A percentile compares a stretch with the other conserved stretches of the same genome.
These are phyloP conservation scores for Trichophyton benhamiae DNA, from an alignment of 2,329 filamentous ascomycete genomes.

Conservation along the genomic window DNA sequence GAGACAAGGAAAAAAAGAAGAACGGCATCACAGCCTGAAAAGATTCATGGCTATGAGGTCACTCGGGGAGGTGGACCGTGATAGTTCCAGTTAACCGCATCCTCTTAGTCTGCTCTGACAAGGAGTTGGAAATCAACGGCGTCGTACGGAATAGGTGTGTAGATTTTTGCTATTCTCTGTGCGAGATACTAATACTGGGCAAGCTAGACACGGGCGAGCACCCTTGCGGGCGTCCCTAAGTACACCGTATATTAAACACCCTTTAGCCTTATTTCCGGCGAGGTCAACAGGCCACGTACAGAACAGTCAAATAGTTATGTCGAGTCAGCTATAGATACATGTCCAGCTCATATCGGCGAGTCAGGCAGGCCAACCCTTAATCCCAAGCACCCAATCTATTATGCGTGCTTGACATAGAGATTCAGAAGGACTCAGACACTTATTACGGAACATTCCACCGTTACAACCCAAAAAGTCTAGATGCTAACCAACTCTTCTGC, in stretches of 20 bases:
- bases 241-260: neutral
- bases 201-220: neutral
- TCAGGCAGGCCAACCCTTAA: neutral
- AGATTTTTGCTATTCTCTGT: too few species aligned
- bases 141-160: neutral
- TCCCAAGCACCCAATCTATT: neutral
- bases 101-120: neutral
- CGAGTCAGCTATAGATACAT: neutral
- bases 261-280: neutral
- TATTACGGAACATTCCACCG: neutral
- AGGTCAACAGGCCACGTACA: neutral
- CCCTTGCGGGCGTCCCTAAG: neutral
- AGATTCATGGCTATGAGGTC: neutral
- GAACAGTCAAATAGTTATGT: neutral
- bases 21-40: neutral
- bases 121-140: neutral
- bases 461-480: neutral
- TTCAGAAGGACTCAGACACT: neutral
- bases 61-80: neutral
- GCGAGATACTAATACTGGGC: too few species aligned
- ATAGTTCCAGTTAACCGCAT: neutral
- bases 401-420: neutral
- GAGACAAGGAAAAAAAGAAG: neutral
- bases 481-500: neutral
- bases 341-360: neutral